A percentile compares a stretch with the other conserved stretches of the same genome.
These are phyloP conservation scores for Fremontodendron californicum DNA, from an alignment of 345 rosid genomes.

Conservation along the genomic window DNA sequence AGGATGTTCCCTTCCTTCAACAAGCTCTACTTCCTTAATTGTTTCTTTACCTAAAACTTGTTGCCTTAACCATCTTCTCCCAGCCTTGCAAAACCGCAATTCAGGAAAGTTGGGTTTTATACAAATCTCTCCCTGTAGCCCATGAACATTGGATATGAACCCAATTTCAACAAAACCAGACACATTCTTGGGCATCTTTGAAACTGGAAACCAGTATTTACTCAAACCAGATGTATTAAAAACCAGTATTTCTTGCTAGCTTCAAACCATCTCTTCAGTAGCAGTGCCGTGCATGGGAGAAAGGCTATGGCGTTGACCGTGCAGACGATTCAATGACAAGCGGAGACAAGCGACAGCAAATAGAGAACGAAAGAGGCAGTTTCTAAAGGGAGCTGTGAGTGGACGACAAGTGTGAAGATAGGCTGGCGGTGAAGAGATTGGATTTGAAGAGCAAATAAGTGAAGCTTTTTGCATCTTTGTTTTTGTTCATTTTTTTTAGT, in stretches of 20 bases:
- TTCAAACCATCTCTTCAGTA: constrained; percentile 46
- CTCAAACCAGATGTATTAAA: too few relatives aligned
- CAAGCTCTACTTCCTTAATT: too few relatives aligned
- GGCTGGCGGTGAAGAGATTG: constrained; percentile 26
- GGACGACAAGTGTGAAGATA: constrained; percentile 1
- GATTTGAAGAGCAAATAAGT: constrained; percentile 36
- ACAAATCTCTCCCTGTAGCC: constrained; percentile 76
- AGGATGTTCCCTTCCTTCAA: too few relatives aligned
- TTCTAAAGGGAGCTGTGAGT: constrained; percentile 7
- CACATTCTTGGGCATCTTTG: too few relatives aligned
- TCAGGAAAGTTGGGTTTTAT: too few relatives aligned
- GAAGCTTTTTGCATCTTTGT: constrained; percentile 38
- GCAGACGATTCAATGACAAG: constrained; percentile 21
- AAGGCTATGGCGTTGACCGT: constrained; percentile 14
- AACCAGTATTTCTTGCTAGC: constrained; percentile 22
- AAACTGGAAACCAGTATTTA: too few relatives aligned
- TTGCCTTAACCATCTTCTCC: too few relatives aligned
- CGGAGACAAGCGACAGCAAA: constrained; percentile 22
- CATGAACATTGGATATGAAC: constrained; percentile 67
- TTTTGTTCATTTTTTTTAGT: not conserved
- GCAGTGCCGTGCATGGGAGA: constrained; percentile 37
- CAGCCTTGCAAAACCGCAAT: too few relatives aligned
- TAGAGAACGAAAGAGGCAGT: constrained; percentile 3
- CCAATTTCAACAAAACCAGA: constrained; percentile 67
- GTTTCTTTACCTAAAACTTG: too few relatives aligned